Evolutionary conservation across 805 yeast genomes (phyloP).

Genomic region (Candida saitoana): DNA sequence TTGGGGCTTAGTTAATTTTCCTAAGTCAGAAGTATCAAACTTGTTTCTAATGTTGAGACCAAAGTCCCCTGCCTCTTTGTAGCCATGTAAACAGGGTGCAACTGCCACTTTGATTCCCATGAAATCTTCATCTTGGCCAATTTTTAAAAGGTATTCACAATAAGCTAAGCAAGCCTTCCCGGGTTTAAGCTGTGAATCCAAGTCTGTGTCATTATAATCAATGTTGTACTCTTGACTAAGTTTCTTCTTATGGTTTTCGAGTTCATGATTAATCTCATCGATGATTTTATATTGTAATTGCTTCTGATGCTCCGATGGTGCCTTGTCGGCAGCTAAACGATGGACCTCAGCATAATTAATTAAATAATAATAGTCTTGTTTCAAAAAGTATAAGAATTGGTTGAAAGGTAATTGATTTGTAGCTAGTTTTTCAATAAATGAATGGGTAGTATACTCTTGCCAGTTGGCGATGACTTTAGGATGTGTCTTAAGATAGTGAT

Average conservation of each 20-base stretch:
- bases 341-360: conserved; percentile 66
- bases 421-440: conserved; percentile 55
- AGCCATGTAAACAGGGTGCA: conserved; percentile 75
- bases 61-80: conserved; percentile 50
- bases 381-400: conserved; percentile 50
- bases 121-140: conserved; percentile 55
- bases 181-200: conserved; percentile 45
- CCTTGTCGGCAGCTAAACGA: conserved; percentile 57
- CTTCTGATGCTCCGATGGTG: conserved; percentile 51
- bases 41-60: conserved; percentile 21
- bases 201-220: conserved; percentile 30
- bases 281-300: conserved; percentile 50
- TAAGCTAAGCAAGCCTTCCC: conserved; percentile 58
- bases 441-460: conserved; percentile 57
- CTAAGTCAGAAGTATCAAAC: conserved; percentile 14
- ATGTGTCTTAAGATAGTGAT: conserved; percentile 50
- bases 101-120: conserved; percentile 62
- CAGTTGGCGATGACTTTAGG: conserved; percentile 53
- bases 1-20: conserved; percentile 16
- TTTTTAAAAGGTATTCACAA: conserved; percentile 52
- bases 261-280: conserved; percentile 50
- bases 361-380: conserved; percentile 68
- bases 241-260: conserved; percentile 51
- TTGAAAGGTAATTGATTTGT: conserved; percentile 44
- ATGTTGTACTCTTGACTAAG: conserved; percentile 40